Conservation (phyloP, 1,284 basidiomycete species). For the Amylostereum chailletii region DNA sequence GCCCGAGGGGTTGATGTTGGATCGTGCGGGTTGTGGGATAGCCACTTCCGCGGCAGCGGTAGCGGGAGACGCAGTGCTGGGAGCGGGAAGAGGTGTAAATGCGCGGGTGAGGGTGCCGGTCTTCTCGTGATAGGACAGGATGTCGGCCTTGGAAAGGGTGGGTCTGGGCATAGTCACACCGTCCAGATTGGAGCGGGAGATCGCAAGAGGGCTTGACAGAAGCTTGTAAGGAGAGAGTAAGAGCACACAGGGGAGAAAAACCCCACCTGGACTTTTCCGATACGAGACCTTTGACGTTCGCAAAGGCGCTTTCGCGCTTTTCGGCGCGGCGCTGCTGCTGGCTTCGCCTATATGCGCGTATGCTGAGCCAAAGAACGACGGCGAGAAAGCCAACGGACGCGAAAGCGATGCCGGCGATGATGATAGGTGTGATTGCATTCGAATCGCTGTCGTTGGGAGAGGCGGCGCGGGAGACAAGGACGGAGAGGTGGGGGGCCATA, state of each 20-base stretch:
- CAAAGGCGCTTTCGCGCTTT: conserved; percentile 32
- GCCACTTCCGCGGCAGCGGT: too few relatives aligned
- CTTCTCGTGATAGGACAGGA: conserved; percentile 36
- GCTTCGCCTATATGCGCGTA: conserved; percentile 30
- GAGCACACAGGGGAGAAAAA: conserved; percentile 11
- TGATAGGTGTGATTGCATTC: too few relatives aligned
- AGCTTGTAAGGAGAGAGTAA: conserved; percentile 3
- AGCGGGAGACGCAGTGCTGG: conserved; percentile 17
- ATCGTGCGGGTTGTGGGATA: too few relatives aligned
- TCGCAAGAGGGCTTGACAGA: background rate
- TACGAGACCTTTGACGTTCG: conserved; percentile 37
- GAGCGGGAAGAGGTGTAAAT: conserved; percentile 37
- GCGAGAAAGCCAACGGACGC: conserved; percentile 30
- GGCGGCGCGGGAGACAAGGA: too few relatives aligned
- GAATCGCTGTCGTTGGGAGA: too few relatives aligned
- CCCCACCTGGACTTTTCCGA: conserved; percentile 20
- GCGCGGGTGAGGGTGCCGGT: conserved; percentile 40
- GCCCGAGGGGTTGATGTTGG: background rate
- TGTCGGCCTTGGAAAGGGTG: conserved; percentile 28
- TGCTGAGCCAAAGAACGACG: conserved; percentile 30
- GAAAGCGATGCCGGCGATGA: conserved; percentile 39
- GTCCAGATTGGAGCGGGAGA: background rate
- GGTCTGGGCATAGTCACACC: conserved; percentile 26
- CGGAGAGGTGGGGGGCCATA: conserved; percentile 8
- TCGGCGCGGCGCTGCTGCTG: conserved; percentile 22